phyloP scores from a whole-genome alignment of 2,329 filamentous ascomycete species.

The Pseudogymnoascus pannorum region DNA sequence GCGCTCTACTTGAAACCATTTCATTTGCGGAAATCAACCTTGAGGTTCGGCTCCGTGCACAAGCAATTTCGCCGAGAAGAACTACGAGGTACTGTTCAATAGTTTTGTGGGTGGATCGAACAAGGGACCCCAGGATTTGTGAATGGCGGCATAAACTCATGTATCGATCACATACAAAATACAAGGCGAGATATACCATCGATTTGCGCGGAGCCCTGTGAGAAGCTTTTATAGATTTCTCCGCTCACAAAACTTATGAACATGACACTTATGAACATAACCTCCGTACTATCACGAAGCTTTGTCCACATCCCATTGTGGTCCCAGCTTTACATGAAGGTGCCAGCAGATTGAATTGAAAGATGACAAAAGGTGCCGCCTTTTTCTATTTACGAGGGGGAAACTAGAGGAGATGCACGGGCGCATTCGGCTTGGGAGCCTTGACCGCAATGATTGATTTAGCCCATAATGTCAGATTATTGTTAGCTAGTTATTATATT shows the following conservation, averaged over 20 bases:
- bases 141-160: neutral
- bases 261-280: no score
- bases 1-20: neutral
- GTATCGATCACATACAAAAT: neutral
- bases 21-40: no score
- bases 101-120: neutral
- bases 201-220: neutral
- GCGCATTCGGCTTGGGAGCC: no score
- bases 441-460: no score
- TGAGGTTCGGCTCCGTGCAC: neutral
- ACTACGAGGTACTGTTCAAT: no score
- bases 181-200: neutral
- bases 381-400: no score
- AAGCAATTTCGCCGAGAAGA: neutral
- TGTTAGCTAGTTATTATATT: no score
- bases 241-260: neutral
- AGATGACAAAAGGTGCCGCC: neutral
- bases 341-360: neutral
- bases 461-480: no score
- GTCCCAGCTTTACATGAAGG: neutral
- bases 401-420: no score
- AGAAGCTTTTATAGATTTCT: neutral
- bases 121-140: neutral
- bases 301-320: neutral
- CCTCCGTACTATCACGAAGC: neutral